Evolutionary conservation across 169 alveolate species (phyloP), one percentile per base, ranked within the genome.

Genomic region (Cryptosporidium viatorum): DNA sequence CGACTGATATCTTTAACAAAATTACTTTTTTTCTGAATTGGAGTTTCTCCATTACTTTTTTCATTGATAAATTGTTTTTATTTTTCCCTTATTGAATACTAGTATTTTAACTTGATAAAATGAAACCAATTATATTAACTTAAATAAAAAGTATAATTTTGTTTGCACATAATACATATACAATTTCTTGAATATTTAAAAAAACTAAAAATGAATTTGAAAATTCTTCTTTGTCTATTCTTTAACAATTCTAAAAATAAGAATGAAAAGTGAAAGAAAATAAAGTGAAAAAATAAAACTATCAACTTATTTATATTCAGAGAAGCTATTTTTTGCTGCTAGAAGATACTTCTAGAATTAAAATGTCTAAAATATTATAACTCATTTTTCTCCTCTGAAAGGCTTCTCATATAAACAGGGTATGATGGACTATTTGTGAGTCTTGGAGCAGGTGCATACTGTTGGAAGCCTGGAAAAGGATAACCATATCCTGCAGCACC

Each of bases 401-500:
- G 74, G 39, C 80, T 80, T 39, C 89, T 80, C 89, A 80, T 80
- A 45, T 80, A 80, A 8, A 80, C 89, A 0, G 89, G 89, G 59
- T 80, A 80, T 26, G 80, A 41, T 21, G 80, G 80, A 80, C 80
- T 62, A 62, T 59, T 62, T 37, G 89, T 45, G 18, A 62, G 14
- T 37, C 89, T 65, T 26, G 89, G 89, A n/a, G 89, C 75, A 9
- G 89, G 89, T 14, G 89, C 89, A 59, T 80, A 80, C 29, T 80
- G 89, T 16, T 80, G 89, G 48, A 80, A 80, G 16, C 89, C 89
- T 6, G 89, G 89, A 48, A 80, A 80, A 7, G 89, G 89, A 45
- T 80, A 80, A 18, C 89, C 89, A 48, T 80, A 80, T 0, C 89
- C 89, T 18, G 89, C 89, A 80, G 80, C 75, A 43, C 89, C 75